A percentile compares a stretch with the other conserved stretches of the same genome.
phyloP scores from a whole-genome alignment of 495 filamentous ascomycete genomes.

The Annulohypoxylon moriforme region DNA sequence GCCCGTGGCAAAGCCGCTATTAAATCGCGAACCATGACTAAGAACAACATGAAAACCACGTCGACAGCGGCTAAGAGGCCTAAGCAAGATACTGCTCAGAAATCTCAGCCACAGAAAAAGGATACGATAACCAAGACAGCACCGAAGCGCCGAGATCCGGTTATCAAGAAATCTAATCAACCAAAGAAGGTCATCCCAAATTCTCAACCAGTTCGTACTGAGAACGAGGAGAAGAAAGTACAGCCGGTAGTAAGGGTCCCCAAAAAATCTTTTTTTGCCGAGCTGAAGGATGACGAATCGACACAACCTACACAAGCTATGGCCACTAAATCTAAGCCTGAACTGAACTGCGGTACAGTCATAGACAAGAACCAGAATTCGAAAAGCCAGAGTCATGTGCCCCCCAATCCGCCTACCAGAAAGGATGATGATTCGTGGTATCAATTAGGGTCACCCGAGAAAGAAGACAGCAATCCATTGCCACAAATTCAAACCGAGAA shows the following conservation, averaged over 20 bases:
- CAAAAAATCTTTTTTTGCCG: constrained; percentile 32
- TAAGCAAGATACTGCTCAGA: not conserved
- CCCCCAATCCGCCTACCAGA: not conserved
- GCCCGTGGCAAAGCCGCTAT: constrained; percentile 5
- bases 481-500: not conserved
- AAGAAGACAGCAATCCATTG: not conserved
- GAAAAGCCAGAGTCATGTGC: not conserved
- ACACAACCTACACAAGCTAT: not conserved
- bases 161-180: not conserved
- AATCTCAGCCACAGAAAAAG: constrained; percentile 10
- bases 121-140: not conserved
- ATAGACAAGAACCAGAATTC: constrained; percentile 1
- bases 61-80: not conserved
- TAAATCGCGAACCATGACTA: not conserved
- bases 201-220: not conserved
- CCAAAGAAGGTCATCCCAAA: constrained; percentile 9
- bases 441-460: not conserved
- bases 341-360: not conserved
- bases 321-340: not conserved
- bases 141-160: constrained; percentile 4
- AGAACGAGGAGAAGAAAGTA: constrained; percentile 3
- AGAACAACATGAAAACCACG: not conserved
- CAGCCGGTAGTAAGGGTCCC: constrained; percentile 7
- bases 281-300: not conserved
- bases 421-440: constrained; percentile 10